Evolutionary conservation across 2,329 filamentous ascomycete species (phyloP), one percentile per base, ranked within the genome.

Genomic region (Aspergillus neotritici): DNA sequence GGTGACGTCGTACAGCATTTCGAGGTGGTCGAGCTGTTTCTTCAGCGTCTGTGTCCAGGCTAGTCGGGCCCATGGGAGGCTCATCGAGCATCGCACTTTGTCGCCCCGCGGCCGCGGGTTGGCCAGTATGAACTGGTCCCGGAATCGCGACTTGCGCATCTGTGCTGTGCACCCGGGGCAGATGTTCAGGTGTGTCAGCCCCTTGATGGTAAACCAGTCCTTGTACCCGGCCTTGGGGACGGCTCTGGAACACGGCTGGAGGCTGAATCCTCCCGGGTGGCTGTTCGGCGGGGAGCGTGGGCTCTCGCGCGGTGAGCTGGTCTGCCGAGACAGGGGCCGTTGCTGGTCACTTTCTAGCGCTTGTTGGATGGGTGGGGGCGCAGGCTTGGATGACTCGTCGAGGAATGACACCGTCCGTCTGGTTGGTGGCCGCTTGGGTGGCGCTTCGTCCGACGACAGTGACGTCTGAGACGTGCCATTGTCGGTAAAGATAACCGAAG

Each of bases 21-120:
- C 77, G 32, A 93, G 68, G 51, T 87, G 81, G 3, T 76, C 72
- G 13, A 78, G 72, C 10, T 79, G 69, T 52, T 87, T 79, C 63
- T 89, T 88, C 40, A 86, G 70, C 2, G 83, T 90, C 49, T 94
- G 74, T 3, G 90, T 74, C 80, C 86, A 94, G 1, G 89, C 89
- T 31, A 95, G 80, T 21, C 87, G 82, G 55, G 87, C 84, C 87
- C 89, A 96, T 1, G 84, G 79, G 10, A 80, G 76, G 25, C 86
- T 87, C 64, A 96, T 87, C 51, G 89, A 84, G 67, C 91, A 97
- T 35, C 77, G 73, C 6, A 86, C 74, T 35, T 78, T 73, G 32
- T 74, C 71, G 11, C 78, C 75, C 3, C 75, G 69, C 4, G 79
- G 72, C 12, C 81, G 78, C 21, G 74, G 70, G 25, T 79, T 74